These are phyloP conservation scores for Saxophila tyrrhenica DNA, from an alignment of 495 filamentous ascomycete species.

Conservation along the genomic window DNA sequence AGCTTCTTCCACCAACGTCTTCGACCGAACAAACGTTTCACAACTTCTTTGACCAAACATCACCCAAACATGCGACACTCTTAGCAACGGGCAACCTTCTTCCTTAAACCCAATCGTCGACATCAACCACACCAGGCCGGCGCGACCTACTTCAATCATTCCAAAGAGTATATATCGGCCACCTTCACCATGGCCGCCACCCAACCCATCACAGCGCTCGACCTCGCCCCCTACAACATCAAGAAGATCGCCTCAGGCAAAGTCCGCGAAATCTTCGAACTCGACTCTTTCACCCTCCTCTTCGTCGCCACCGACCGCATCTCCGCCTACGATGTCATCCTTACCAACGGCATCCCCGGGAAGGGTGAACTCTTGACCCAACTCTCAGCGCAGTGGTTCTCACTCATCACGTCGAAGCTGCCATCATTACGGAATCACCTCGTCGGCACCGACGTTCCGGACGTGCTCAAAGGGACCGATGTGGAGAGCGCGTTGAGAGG, in stretches of 20 bases:
- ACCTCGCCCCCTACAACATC: no score
- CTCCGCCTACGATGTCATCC: slow-evolving; percentile 87
- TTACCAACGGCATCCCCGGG: slow-evolving; percentile 74
- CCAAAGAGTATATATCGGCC: no score
- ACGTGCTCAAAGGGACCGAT: slow-evolving; percentile 25
- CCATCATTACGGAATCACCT: slow-evolving; percentile 68
- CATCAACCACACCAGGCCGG: no score
- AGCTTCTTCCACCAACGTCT: no score
- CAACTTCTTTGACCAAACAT: no score
- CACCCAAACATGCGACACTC: no score
- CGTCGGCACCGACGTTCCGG: slow-evolving; percentile 45
- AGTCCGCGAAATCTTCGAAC: slow-evolving; percentile 70
- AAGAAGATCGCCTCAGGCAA: slow-evolving; percentile 51
- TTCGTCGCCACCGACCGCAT: slow-evolving; percentile 89
- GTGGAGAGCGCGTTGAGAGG: slow-evolving; percentile 41
- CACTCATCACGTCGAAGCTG: slow-evolving; percentile 50
- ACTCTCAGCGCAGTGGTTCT: slow-evolving; percentile 78
- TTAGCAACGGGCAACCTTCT: no score
- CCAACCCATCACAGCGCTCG: no score
- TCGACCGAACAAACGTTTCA: no score
- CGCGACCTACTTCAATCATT: no score
- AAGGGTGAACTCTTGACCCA: slow-evolving; percentile 81
- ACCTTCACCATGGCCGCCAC: no score
- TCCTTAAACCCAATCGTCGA: no score
- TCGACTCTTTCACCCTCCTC: slow-evolving; percentile 65